These are phyloP conservation scores for Gossypium schwendimanii DNA, from an alignment of 441 rosid species.

Conservation along the genomic window DNA sequence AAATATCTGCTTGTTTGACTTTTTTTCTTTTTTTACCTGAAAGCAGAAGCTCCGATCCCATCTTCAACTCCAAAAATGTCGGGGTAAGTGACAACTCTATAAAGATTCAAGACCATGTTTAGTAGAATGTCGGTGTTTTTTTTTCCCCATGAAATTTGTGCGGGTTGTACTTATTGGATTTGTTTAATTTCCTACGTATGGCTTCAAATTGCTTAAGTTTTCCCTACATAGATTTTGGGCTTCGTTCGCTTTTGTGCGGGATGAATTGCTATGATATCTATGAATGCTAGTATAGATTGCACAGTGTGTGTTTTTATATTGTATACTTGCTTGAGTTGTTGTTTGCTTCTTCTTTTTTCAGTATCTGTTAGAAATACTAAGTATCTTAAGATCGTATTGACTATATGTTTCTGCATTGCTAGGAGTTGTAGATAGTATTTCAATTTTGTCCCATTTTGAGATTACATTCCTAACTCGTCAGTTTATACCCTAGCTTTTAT, in stretches of 20 bases:
- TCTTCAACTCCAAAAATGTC: not conserved
- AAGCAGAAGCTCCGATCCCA: not conserved
- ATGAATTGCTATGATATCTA: not conserved
- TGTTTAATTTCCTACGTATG: not conserved
- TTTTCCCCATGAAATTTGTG: not conserved
- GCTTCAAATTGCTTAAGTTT: not conserved
- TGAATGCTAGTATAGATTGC: not conserved
- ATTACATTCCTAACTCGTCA: not conserved
- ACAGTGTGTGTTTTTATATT: not conserved
- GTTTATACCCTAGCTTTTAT: not conserved
- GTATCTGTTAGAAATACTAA: not conserved
- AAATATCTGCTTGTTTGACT: not conserved
- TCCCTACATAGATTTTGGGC: not conserved
- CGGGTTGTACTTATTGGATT: not conserved
- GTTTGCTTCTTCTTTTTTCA: not conserved
- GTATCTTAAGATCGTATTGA: not conserved
- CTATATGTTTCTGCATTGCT: not conserved
- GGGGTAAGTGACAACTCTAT: not conserved
- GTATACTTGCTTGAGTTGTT: not conserved
- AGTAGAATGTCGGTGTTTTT: not conserved
- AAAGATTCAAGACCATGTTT: not conserved
- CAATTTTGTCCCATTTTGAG: not conserved
- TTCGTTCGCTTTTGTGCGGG: not conserved
- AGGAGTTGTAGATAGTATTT: not conserved
- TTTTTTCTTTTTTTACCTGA: not conserved